A percentile compares a stretch with the other conserved stretches of the same genome.
Conservation (phyloP, 2,329 filamentous ascomycete species). For the Ophiostoma perfectum region DNA sequence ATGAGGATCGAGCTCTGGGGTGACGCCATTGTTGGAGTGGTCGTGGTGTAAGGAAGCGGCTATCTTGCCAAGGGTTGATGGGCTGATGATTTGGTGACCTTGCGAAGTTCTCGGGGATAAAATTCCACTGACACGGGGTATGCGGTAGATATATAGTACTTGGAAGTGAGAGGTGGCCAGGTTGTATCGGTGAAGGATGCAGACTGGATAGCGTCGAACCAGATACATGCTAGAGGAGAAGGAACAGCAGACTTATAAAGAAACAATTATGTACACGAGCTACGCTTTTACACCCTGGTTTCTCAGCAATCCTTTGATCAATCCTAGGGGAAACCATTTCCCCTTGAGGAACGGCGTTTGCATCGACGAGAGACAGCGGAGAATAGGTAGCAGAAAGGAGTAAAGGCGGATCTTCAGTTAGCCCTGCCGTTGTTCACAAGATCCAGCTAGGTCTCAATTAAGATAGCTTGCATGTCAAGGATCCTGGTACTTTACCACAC, state of each 20-base stretch:
- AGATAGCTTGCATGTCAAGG: not conserved
- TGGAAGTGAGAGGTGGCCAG: too few relatives aligned
- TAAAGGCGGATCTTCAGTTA: not conserved
- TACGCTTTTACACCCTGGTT: too few relatives aligned
- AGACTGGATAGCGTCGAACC: too few relatives aligned
- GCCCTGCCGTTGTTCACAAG: not conserved
- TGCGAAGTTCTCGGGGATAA: too few relatives aligned
- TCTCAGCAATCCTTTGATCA: not conserved
- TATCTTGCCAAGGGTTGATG: too few relatives aligned
- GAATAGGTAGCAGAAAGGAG: not conserved
- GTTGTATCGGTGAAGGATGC: too few relatives aligned
- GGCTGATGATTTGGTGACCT: too few relatives aligned
- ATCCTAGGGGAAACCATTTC: conserved; percentile 8
- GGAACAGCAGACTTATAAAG: too few relatives aligned
- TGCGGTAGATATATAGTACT: too few relatives aligned
- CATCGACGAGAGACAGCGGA: not conserved
- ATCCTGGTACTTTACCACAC: not conserved
- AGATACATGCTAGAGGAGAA: too few relatives aligned
- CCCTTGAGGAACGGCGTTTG: not conserved
- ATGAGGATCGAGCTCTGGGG: conserved; percentile 12
- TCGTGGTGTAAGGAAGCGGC: not conserved
- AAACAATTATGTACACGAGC: too few relatives aligned
- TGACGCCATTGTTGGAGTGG: conserved; percentile 10
- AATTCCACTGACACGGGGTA: too few relatives aligned
- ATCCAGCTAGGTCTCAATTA: not conserved